phyloP scores from a whole-genome alignment of 805 yeast species.

The Monosporozyma aerobia region DNA sequence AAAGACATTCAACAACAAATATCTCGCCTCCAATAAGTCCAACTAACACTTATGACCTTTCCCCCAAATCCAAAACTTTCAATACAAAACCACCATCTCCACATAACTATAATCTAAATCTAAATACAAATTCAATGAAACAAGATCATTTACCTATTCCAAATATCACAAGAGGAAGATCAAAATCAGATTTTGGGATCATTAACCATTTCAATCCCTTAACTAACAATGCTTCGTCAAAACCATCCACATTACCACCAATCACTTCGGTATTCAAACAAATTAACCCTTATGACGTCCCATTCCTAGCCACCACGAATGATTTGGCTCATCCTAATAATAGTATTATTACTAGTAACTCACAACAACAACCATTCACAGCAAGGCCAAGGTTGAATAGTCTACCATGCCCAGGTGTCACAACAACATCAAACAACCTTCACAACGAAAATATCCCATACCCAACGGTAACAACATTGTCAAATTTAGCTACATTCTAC shows the following conservation, averaged over 20 bases:
- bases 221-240: not conserved
- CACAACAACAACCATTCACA: not conserved
- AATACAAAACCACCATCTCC: not conserved
- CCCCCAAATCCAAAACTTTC: not conserved
- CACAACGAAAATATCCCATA: not conserved
- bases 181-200: not conserved
- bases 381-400: constrained; percentile 3
- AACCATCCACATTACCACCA: not conserved
- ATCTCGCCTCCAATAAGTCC: not conserved
- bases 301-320: not conserved
- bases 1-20: not conserved
- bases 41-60: not conserved
- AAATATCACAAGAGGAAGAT: not conserved
- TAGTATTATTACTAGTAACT: too few relatives aligned
- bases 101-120: not conserved
- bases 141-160: not conserved
- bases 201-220: not conserved
- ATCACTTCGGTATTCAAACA: not conserved
- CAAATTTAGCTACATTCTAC: constrained; percentile 19
- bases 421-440: not conserved
- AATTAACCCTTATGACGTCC: not conserved
- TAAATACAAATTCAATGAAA: too few relatives aligned
- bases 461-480: constrained; percentile 20
- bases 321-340: not conserved
- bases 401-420: not conserved